phyloP scores from a whole-genome alignment of 345 rosid genomes.

The Euphorbia pulcherrima region DNA sequence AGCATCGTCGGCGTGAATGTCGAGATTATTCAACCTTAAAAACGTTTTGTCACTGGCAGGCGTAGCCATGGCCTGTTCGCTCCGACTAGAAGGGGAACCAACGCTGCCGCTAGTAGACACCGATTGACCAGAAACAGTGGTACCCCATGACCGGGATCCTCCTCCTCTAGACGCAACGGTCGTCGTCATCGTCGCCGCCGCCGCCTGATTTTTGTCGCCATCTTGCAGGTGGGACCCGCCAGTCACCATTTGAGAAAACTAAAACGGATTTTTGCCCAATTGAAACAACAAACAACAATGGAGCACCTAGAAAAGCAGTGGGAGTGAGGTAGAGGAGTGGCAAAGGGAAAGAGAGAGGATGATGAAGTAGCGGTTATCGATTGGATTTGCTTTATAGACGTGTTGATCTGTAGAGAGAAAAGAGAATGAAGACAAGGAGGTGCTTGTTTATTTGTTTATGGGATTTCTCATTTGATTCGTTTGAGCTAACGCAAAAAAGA shows the following conservation, averaged over 20 bases:
- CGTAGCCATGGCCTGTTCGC: conserved; percentile 60
- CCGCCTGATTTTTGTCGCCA: conserved; percentile 38
- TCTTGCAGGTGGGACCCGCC: conserved; percentile 46
- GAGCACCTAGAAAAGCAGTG: background rate
- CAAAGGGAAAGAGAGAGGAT: background rate
- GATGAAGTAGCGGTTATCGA: background rate
- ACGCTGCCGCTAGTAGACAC: conserved; percentile 87
- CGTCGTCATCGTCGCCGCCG: background rate
- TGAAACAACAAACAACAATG: background rate
- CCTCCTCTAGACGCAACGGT: conserved; percentile 35
- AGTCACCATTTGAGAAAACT: conserved; percentile 13
- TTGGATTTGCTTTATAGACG: background rate
- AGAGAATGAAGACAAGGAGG: background rate
- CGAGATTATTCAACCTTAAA: conserved; percentile 63
- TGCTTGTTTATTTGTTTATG: background rate
- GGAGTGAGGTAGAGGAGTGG: background rate
- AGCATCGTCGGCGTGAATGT: conserved; percentile 88
- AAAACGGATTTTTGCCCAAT: background rate
- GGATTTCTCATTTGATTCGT: background rate
- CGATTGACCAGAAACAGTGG: conserved; percentile 72
- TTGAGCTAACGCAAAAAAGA: conserved; percentile 9
- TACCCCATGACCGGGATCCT: conserved; percentile 80
- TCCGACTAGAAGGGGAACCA: conserved; percentile 89
- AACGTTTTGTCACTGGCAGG: conserved; percentile 70
- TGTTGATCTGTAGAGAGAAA: conserved; percentile 7